Evolutionary conservation across 352 stramenopile genomes (phyloP).

Genomic region (Phytophthora pluvialis): DNA sequence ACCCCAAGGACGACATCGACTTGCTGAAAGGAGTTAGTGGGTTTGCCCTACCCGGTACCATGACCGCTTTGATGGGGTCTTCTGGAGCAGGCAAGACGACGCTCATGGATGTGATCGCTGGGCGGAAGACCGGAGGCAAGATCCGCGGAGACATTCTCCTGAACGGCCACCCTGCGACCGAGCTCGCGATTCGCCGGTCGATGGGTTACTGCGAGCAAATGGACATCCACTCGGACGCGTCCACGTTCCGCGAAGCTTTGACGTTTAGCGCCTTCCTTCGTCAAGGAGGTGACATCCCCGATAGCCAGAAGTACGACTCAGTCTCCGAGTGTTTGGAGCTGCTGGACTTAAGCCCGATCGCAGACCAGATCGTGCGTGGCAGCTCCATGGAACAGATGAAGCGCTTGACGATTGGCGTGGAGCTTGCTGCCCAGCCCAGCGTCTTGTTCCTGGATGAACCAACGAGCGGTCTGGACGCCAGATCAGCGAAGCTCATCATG

Average conservation of each 20-base stretch:
- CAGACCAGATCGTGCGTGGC: slow-evolving; percentile 41
- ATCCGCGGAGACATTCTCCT: slow-evolving; percentile 89
- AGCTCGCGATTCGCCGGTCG: slow-evolving; percentile 28
- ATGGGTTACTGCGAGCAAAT: slow-evolving; percentile 44
- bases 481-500: slow-evolving; percentile 75
- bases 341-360: slow-evolving; percentile 34
- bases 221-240: slow-evolving; percentile 37
- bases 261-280: slow-evolving; percentile 29
- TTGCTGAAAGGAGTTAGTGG: slow-evolving; percentile 70
- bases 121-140: slow-evolving; percentile 90
- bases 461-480: slow-evolving; percentile 21
- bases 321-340: slow-evolving; percentile 46
- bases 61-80: slow-evolving; percentile 80
- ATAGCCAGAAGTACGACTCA: slow-evolving; percentile 24
- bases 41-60: slow-evolving; percentile 50
- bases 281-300: slow-evolving; percentile 11
- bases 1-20: slow-evolving; percentile 34
- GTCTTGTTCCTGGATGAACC: slow-evolving; percentile 26
- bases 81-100: slow-evolving; percentile 94
- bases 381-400: slow-evolving; percentile 31
- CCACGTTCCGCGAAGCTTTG: slow-evolving; percentile 54
- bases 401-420: slow-evolving; percentile 21
- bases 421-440: slow-evolving; percentile 22
- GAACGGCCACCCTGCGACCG: slow-evolving; percentile 80
- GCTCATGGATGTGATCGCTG: slow-evolving; percentile 95